These are phyloP conservation scores for Hypomyces rosellus DNA, from an alignment of 2,329 filamentous ascomycete species.

Conservation along the genomic window DNA sequence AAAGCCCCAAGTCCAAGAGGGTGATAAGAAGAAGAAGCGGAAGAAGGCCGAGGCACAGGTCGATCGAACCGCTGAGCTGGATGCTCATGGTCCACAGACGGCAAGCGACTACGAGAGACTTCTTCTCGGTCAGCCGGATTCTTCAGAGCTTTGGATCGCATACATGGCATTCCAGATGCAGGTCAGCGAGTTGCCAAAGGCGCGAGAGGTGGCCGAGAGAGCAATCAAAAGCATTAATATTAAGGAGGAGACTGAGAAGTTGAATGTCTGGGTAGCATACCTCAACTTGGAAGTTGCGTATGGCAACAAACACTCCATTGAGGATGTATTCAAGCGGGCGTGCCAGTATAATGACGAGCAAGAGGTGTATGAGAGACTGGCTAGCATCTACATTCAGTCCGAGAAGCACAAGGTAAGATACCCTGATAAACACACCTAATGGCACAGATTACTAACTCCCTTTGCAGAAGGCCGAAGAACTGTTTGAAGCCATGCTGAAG, in stretches of 20 bases:
- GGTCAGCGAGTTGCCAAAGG: constrained; percentile 80
- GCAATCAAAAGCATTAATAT: constrained; percentile 88
- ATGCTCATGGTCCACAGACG: constrained; percentile 81
- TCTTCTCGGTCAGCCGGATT: constrained; percentile 85
- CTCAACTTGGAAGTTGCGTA: constrained; percentile 93
- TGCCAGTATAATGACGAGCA: constrained; percentile 91
- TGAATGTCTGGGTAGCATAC: constrained; percentile 91
- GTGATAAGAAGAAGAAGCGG: constrained; percentile 56
- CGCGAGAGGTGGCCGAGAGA: constrained; percentile 82
- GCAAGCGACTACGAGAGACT: constrained; percentile 90
- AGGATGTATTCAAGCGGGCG: constrained; percentile 83
- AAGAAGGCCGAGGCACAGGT: constrained; percentile 73
- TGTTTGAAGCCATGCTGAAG: constrained; percentile 82
- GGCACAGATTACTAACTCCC: constrained; percentile 20
- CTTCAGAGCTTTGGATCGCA: constrained; percentile 86
- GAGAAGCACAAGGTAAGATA: constrained; percentile 70
- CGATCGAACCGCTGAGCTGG: constrained; percentile 87
- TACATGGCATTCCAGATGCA: constrained; percentile 99
- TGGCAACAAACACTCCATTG: constrained; percentile 73
- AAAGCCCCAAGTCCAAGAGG: constrained; percentile 27
- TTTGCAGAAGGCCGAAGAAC: constrained; percentile 73
- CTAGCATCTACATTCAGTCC: constrained; percentile 92
- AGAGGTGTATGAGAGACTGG: constrained; percentile 81
- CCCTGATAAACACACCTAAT: constrained; percentile 18
- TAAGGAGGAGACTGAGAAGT: constrained; percentile 83